Conservation (phyloP, 2,329 filamentous ascomycete genomes). For the Colletotrichum somersetense region DNA sequence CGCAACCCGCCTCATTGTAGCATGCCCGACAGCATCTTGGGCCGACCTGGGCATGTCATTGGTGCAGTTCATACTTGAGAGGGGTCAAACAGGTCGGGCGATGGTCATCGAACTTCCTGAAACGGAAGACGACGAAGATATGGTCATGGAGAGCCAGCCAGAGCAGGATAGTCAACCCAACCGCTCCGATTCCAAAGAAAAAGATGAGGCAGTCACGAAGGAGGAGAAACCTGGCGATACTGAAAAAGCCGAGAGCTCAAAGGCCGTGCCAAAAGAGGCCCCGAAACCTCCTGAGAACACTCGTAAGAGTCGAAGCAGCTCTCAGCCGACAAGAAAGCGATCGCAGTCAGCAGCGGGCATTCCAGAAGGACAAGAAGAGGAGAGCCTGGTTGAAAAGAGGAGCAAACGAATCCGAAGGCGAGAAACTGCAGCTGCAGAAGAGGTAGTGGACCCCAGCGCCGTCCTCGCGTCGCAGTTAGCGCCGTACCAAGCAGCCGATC, state of each 20-base stretch:
- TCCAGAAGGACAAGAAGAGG: constrained; percentile 68
- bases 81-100: constrained; percentile 52
- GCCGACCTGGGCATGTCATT: constrained; percentile 57
- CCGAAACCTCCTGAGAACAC: constrained; percentile 47
- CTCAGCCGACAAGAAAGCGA: constrained; percentile 66
- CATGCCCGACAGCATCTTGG: constrained; percentile 55
- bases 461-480: constrained; percentile 68
- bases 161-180: constrained; percentile 26
- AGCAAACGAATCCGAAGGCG: constrained; percentile 75
- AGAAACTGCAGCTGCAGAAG: constrained; percentile 66
- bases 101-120: constrained; percentile 55
- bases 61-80: constrained; percentile 51
- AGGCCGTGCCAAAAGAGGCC: constrained; percentile 15
- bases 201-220: constrained; percentile 55
- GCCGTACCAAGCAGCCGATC: constrained; percentile 68
- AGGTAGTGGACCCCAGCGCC: constrained; percentile 64
- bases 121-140: constrained; percentile 51
- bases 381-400: constrained; percentile 69
- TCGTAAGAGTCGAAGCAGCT: constrained; percentile 54
- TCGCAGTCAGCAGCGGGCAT: constrained; percentile 73
- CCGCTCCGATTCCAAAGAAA: constrained; percentile 47
- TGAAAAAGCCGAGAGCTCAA: constrained; percentile 28
- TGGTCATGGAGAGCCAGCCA: constrained; percentile 46
- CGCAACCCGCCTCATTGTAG: constrained; percentile 46
- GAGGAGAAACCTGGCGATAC: constrained; percentile 30